Percentiles rank a stretch among this genome's conserved stretches.
These are phyloP conservation scores for Candida boidinii DNA, from an alignment of 805 yeast genomes.

Conservation along the genomic window DNA sequence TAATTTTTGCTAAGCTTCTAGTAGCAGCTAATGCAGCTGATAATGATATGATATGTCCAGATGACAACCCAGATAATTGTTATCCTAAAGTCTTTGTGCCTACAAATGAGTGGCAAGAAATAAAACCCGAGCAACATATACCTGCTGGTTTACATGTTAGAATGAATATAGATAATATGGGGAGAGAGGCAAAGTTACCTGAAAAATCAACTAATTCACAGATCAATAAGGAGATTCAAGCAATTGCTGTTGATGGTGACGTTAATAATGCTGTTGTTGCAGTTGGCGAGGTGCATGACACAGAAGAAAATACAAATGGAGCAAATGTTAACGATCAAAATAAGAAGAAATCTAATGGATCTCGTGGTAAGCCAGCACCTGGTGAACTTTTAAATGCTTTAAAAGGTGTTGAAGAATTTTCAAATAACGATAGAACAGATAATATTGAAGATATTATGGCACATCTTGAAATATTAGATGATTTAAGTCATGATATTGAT, in stretches of 20 bases:
- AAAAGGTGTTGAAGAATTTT: no score
- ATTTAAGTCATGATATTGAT: slow-evolving; percentile 60
- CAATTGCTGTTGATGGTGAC: slow-evolving; percentile 4
- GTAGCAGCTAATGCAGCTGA: background rate
- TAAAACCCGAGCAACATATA: slow-evolving; percentile 63
- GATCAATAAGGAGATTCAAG: slow-evolving; percentile 9
- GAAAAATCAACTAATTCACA: no score
- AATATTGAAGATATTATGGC: no score
- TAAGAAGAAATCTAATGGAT: no score
- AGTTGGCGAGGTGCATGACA: no score
- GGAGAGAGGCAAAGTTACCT: slow-evolving; percentile 58
- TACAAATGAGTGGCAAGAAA: slow-evolving; percentile 55
- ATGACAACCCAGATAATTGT: slow-evolving; percentile 36
- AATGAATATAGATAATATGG: slow-evolving; percentile 64
- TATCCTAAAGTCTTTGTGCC: slow-evolving; percentile 62
- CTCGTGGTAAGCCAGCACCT: background rate
- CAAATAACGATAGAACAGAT: no score
- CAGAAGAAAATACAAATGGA: no score
- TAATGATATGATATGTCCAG: slow-evolving; percentile 29
- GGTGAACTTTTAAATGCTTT: no score
- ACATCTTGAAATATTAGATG: slow-evolving; percentile 42
- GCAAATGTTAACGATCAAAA: no score
- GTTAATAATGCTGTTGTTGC: background rate
- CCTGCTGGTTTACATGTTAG: slow-evolving; percentile 78
- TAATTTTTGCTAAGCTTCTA: background rate